phyloP scores from a whole-genome alignment of 345 rosid genomes.

The Ailanthus altissimus region DNA sequence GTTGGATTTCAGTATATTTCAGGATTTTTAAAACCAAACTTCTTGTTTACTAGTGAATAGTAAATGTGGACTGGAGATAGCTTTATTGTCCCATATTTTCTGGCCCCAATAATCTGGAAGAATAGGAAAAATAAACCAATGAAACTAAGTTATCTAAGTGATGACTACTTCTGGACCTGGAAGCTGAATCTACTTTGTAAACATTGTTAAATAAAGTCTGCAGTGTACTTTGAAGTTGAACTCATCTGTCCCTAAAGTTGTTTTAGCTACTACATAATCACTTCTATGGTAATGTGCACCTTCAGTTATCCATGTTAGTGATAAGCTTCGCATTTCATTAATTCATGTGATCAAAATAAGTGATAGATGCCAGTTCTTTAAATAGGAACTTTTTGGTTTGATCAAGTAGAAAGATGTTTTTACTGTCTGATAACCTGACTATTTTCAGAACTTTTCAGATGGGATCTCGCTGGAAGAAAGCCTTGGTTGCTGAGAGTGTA shows the following conservation, averaged over 20 bases:
- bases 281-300: neutral
- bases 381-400: neutral
- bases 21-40: neutral
- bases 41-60: neutral
- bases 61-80: neutral
- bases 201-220: neutral
- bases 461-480: conserved; percentile 84
- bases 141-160: neutral
- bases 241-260: neutral
- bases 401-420: neutral
- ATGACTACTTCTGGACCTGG: neutral
- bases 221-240: neutral
- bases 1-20: neutral
- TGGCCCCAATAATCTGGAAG: too few relatives aligned
- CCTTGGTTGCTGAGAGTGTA: conserved; percentile 79
- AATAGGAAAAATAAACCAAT: too few relatives aligned
- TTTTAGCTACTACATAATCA: neutral
- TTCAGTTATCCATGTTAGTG: neutral
- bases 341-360: too few relatives aligned
- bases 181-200: neutral
- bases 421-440: neutral
- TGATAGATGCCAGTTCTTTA: neutral
- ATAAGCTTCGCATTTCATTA: neutral
- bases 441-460: conserved; percentile 39
- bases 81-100: neutral